phyloP scores from a whole-genome alignment of 805 yeast genomes.

The Candida loeiensis region DNA sequence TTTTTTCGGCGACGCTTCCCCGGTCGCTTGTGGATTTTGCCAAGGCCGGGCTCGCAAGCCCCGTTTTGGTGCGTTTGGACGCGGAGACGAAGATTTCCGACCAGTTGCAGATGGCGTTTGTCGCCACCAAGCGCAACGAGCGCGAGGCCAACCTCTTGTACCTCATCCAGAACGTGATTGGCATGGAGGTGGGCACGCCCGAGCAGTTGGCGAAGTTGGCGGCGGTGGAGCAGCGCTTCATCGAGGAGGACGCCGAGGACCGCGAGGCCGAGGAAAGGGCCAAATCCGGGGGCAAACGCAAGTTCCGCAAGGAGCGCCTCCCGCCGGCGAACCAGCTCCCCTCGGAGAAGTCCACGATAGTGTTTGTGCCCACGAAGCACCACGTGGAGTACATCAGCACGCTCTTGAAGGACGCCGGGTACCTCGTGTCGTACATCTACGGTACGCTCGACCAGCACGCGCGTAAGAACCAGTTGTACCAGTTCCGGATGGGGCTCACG shows the following conservation, averaged over 20 bases:
- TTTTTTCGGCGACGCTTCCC: constrained; percentile 95
- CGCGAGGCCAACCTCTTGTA: constrained; percentile 82
- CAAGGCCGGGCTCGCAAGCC: constrained; percentile 90
- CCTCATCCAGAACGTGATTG: constrained; percentile 77
- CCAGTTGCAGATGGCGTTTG: constrained; percentile 83
- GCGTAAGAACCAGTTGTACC: constrained; percentile 79
- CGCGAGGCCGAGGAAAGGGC: constrained; percentile 38
- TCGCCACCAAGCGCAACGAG: constrained; percentile 77
- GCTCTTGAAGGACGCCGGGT: constrained; percentile 73
- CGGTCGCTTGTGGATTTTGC: constrained; percentile 92
- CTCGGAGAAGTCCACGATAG: constrained; percentile 79
- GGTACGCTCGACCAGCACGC: constrained; percentile 96
- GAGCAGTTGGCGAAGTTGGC: constrained; percentile 60
- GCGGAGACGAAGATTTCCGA: constrained; percentile 90
- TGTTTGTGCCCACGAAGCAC: constrained; percentile 95
- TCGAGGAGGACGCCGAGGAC: constrained; percentile 53
- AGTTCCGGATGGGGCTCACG: constrained; percentile 81
- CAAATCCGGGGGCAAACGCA: constrained; percentile 31
- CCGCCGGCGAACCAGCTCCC: constrained; percentile 85
- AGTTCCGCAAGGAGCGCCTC: constrained; percentile 50
- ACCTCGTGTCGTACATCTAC: constrained; percentile 82
- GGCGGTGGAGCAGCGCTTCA: constrained; percentile 44
- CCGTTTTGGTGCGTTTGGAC: constrained; percentile 88
- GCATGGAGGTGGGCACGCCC: constrained; percentile 73
- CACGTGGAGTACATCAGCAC: constrained; percentile 89